Evolutionary conservation across 208 protist genomes (phyloP), one percentile per base, ranked within the genome.

Genomic region (Trichomonas vaginalis): DNA sequence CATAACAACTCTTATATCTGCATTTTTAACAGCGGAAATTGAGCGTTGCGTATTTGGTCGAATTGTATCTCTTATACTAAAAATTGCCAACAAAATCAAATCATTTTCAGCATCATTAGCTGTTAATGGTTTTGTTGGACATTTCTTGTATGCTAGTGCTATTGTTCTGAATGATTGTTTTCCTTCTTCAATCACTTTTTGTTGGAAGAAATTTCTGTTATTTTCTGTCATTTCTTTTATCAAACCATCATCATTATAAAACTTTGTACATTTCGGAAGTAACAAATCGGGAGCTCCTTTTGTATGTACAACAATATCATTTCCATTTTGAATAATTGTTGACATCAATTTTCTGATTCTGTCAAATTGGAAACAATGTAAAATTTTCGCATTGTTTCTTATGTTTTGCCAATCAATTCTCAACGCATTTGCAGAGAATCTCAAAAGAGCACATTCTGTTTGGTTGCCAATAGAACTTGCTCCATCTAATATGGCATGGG

Each of bases 1-100:
- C 98, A 99, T 99, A 56, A 98, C 97, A 37, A 96, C 96, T 95
- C 90, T 79, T 14, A 95, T 96, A 40, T 45, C 83, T 82, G 90
- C 45, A 1, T 37, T 48, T 42, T 79, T 39, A 96, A 46, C 46
- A 27, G 79, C 35, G 6, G 46, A 0, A n/a, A 90, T 48, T 14
- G 14, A 39, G 14, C 27, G 6, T 23, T n/a, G 4, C 12, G 82
- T 90, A 17, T 90, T 48, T 48, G 35, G 35, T 48, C 82, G 1
- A 2, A 90, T 9, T 48, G 82, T 48, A 48, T 90, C 82, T 45
- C 82, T 27, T 1, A 90, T 90, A 48, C 40, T 48, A 12, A 90
- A 48, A 48, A 90, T n/a, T 48, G 23, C 10, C 8, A 90, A 48
- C 35, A 90, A 48, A 35, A 21, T 90, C 32, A 90, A 90, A n/a